Evolutionary conservation across 2,329 filamentous ascomycete genomes (phyloP).

Genomic region (Thielaviopsis ethacetica): DNA sequence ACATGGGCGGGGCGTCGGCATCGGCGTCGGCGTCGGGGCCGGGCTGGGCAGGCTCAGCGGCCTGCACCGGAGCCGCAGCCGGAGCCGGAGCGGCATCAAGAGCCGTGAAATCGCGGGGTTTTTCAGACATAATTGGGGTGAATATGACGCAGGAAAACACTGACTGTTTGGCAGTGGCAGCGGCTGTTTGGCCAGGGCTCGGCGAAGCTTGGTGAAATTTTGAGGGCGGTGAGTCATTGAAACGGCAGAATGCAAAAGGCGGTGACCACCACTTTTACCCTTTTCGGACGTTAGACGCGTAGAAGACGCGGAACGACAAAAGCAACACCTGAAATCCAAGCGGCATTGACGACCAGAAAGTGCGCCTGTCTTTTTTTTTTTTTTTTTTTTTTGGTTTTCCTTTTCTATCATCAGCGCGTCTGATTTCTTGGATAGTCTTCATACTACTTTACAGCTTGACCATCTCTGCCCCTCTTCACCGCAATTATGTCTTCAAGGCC

Average conservation of each 20-base stretch:
- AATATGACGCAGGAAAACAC: not conserved
- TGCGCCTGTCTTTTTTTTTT: not conserved
- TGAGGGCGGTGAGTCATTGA: slow-evolving; percentile 3
- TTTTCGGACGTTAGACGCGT: slow-evolving; percentile 9
- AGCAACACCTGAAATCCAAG: not conserved
- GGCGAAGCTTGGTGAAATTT: slow-evolving; percentile 8
- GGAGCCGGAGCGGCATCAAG: not conserved
- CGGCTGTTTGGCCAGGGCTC: not conserved
- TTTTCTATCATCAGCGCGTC: not conserved
- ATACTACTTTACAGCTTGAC: not conserved
- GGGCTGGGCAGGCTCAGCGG: not conserved
- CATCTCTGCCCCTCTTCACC: not conserved
- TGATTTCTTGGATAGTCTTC: not conserved
- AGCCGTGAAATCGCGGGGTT: not conserved
- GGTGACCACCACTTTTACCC: slow-evolving; percentile 7
- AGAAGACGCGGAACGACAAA: not conserved
- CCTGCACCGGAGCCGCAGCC: not conserved
- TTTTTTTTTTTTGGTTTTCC: not conserved
- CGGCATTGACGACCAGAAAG: not conserved
- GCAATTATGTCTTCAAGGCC: slow-evolving; percentile 51
- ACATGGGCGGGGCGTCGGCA: slow-evolving; percentile 29
- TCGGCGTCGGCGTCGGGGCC: not conserved
- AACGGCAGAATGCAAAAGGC: slow-evolving; percentile 6
- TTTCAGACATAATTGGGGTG: slow-evolving; percentile 2
- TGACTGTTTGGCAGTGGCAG: not conserved